Conservation (phyloP, 495 filamentous ascomycete genomes). For the Cryomyces minteri region DNA sequence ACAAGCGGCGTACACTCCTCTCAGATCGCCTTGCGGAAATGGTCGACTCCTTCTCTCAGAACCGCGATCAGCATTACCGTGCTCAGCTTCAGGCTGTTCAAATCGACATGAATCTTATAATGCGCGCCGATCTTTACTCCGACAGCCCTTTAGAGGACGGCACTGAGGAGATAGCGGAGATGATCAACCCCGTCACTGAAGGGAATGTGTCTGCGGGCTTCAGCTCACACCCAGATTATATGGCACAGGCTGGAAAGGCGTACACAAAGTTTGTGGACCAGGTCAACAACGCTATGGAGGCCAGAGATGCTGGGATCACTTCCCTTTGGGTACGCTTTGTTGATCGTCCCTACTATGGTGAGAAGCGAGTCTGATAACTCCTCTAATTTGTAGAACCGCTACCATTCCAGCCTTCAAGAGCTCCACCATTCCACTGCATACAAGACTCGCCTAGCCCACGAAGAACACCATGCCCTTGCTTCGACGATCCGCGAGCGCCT, state of each 20-base stretch:
- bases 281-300: conserved; percentile 69
- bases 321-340: conserved; percentile 47
- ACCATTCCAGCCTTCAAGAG: conserved; percentile 31
- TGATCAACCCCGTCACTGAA: conserved; percentile 28
- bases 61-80: conserved; percentile 69
- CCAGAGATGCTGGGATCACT: conserved; percentile 61
- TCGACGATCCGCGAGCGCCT: conserved; percentile 70
- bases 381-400: conserved; percentile 14
- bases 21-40: conserved; percentile 57
- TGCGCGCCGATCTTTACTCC: conserved; percentile 60
- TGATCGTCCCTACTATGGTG: background rate
- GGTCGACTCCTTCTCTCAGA: conserved; percentile 53
- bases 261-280: conserved; percentile 68
- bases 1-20: conserved; percentile 68
- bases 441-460: conserved; percentile 53
- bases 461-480: conserved; percentile 64
- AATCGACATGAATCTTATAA: conserved; percentile 73
- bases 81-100: conserved; percentile 78
- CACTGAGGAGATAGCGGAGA: conserved; percentile 41
- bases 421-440: conserved; percentile 35
- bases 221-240: conserved; percentile 16
- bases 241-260: conserved; percentile 49
- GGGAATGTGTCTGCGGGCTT: conserved; percentile 8
- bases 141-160: conserved; percentile 54
- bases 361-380: background rate